These are phyloP conservation scores for Solanum chilense DNA, from an alignment of 257 asterid genomes.

Conservation along the genomic window DNA sequence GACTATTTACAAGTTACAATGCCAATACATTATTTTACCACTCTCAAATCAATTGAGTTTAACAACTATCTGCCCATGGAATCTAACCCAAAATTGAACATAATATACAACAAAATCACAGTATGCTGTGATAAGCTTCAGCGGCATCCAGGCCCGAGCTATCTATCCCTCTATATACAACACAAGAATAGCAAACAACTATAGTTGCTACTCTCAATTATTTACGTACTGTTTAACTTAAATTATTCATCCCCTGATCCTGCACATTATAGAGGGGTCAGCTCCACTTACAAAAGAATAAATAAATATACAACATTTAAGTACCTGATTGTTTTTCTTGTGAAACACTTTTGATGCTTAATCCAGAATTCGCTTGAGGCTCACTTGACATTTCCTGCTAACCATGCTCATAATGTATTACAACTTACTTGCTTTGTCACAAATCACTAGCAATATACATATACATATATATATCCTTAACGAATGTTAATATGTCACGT, in stretches of 20 bases:
- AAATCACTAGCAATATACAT: not conserved
- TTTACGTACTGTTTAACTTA: not conserved
- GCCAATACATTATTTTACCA: not conserved
- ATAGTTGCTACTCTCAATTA: not conserved
- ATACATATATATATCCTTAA: not conserved
- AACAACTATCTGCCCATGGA: not conserved
- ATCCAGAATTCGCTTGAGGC: slow-evolving; percentile 7
- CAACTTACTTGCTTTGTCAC: not conserved
- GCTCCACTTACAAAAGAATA: not conserved
- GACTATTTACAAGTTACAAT: not conserved
- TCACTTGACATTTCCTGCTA: slow-evolving; percentile 29
- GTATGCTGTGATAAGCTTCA: not conserved
- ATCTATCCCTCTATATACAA: not conserved
- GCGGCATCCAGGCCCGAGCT: not conserved
- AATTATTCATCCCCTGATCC: not conserved
- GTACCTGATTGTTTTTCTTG: slow-evolving; percentile 22
- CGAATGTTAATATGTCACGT: not conserved
- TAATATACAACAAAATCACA: not conserved
- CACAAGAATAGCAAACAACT: not conserved
- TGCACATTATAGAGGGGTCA: not conserved
- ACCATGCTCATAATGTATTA: not conserved
- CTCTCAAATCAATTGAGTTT: not conserved
- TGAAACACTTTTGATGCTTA: slow-evolving; percentile 2
- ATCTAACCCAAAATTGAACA: not conserved
- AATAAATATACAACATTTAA: not conserved